Base-by-base conservation (phyloP, 208 protist genomes). In the Trypanosoma platydactyli region DNA sequence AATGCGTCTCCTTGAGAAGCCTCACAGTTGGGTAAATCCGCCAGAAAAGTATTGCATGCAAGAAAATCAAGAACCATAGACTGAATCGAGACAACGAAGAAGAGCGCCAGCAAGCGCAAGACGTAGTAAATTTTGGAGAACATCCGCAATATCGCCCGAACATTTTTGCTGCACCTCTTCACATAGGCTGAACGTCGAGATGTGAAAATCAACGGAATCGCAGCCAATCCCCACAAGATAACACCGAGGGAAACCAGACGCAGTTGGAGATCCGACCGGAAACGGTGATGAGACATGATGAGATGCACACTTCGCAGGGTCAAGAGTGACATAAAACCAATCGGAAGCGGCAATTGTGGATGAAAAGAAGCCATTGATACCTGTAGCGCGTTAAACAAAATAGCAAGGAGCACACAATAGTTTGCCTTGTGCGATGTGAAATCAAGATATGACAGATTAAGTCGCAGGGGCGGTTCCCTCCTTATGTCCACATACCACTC, bases 371-470 rank as follows among this genome's bases (percentile, higher is more conserved):
- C 59, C 38, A 89, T 64, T 5, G 72, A 77, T 54, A 77, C 76
- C 70, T 84, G 80, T 9, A 85, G 20, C 49, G 57, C 56, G 38
- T 74, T 68, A 58, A 86, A 75, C 25, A 81, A 63, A 40, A 86
- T 54, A 16, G 71, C 5, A 63, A 71, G 77, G 38, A 92, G 76
- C 15, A 68, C 71, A 53, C 86, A 54, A 71, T 84, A 89, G 74
- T 92, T 92, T 44, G 76, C 44, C 15, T 69, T 62, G 61, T 82
- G 83, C 61, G 78, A 80, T 54, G 80, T 79, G 57, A 92, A 76
- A 75, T 92, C 86, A 20, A 77, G 65, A 77, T 80, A 83, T 44
- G 82, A 80, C 3, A 92, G 65, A 3, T 73, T 88, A 50, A 91
- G 77, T 7, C 62, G 65, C 35, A 91, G 66, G 20, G 85, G 85